Evolutionary conservation across 257 asterid genomes (phyloP).

Genomic region (Capsicum baccatum): DNA sequence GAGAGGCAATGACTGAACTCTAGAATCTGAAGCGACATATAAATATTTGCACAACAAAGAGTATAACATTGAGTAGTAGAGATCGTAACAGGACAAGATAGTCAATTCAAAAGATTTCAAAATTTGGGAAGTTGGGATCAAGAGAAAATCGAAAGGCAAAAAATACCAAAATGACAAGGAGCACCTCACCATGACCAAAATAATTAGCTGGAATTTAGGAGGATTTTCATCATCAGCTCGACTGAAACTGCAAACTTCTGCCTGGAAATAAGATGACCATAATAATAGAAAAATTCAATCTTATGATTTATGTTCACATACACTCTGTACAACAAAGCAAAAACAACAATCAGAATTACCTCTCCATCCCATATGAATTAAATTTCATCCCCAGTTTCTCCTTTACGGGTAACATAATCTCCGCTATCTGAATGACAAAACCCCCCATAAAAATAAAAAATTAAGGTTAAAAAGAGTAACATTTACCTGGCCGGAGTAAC

Average conservation of each 20-base stretch:
- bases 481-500: too few relatives aligned
- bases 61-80: not conserved
- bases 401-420: conserved; percentile 76
- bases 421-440: conserved; percentile 54
- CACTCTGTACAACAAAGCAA: conserved; percentile 23
- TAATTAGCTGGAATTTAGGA: conserved; percentile 76
- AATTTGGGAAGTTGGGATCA: not conserved
- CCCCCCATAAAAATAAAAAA: too few relatives aligned
- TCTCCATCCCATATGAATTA: conserved; percentile 92
- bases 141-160: not conserved
- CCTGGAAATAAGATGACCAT: conserved; percentile 50
- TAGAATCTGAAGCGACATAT: not conserved
- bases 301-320: conserved; percentile 1
- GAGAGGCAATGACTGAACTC: not conserved
- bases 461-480: too few relatives aligned
- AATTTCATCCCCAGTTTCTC: conserved; percentile 76
- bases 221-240: conserved; percentile 60
- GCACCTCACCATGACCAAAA: conserved; percentile 86
- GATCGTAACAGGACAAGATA: not conserved
- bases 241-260: conserved; percentile 81
- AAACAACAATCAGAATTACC: conserved; percentile 48
- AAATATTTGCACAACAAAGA: not conserved
- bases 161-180: not conserved
- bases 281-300: conserved; percentile 25
- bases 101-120: not conserved